Percentiles rank a stretch among this genome's conserved stretches.
Conservation (phyloP, 768 basidiomycete species). For the Lyophyllum shimeji region DNA sequence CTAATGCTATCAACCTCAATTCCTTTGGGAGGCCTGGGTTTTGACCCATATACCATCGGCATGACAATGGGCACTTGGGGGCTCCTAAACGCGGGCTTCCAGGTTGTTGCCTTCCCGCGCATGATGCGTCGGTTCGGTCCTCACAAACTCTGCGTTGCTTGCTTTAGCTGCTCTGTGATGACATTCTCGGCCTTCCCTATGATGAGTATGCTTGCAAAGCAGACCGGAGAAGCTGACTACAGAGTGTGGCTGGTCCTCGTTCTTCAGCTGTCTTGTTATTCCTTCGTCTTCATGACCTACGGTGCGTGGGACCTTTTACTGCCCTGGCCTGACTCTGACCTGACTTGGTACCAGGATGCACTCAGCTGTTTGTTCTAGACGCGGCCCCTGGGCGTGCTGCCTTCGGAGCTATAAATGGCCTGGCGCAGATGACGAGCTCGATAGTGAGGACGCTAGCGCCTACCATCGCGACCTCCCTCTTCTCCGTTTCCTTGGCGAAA, state of each 20-base stretch:
- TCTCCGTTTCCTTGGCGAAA: conserved; percentile 16
- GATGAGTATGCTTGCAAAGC: conserved; percentile 30
- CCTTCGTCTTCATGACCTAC: conserved; percentile 33
- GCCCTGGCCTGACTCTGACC: not conserved
- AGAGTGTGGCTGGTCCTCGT: conserved; percentile 31
- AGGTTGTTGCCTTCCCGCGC: conserved; percentile 31
- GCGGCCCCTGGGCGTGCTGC: conserved; percentile 12
- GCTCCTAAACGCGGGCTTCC: conserved; percentile 33
- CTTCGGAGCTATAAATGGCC: conserved; percentile 43
- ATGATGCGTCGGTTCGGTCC: conserved; percentile 34
- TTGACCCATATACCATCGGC: conserved; percentile 44
- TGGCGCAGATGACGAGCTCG: conserved; percentile 52
- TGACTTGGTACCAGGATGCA: conserved; percentile 2
- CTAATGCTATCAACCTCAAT: conserved; percentile 46
- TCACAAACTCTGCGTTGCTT: conserved; percentile 30
- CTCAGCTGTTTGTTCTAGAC: conserved; percentile 16
- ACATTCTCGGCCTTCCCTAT: conserved; percentile 36
- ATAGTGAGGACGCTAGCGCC: conserved; percentile 52
- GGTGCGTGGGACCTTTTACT: conserved; percentile 24
- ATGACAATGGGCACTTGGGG: conserved; percentile 34
- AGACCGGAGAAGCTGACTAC: conserved; percentile 22
- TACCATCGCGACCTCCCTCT: conserved; percentile 26
- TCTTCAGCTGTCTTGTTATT: conserved; percentile 19
- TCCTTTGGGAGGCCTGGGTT: conserved; percentile 40
- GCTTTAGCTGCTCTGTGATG: conserved; percentile 26